Evolutionary conservation across 2,329 filamentous ascomycete genomes (phyloP), one percentile per base, ranked within the genome.

Genomic region (Exophiala viscosa): DNA sequence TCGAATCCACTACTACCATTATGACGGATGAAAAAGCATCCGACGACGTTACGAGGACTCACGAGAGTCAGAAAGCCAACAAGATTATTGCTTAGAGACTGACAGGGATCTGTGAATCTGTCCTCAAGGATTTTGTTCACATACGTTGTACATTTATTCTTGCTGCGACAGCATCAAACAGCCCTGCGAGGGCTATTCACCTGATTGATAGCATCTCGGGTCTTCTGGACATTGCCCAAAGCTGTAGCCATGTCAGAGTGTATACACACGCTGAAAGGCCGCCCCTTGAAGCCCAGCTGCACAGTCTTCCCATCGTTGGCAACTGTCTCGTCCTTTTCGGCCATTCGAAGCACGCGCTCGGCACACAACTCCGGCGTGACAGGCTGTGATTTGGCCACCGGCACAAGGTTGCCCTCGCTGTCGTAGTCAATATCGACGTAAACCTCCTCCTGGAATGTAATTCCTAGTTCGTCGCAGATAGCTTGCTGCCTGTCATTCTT

Each of bases 361-460:
- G 59, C 9, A 54, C 43, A 7, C 55, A 49, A 3, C 11, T 42
- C 47, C 6, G 47, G 39, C 8, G 38, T 50, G 9, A 18, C 32
- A 17, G 11, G 33, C 11, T 80, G 1, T 79, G 72, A 35, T 15
- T 50, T 23, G 11, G 39, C 38, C 7, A 50, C 39, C 14, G 45
- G 45, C 2, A 81, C 72, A 38, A 81, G 64, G 45, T 69, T 77
- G 11, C 70, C 72, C 47, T 78, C 73, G 4, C 65, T 62, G 52
- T 70, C 74, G 52, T 80, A 82, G 60, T 80, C 79, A 10, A 81
- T 77, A 66, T 82, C 79, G 0, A 73, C 77, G 60, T 79, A 80
- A 14, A 79, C 55, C 62, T 81, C 79, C 5, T 77, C 77, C 18
- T 74, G 70, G 55, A 81, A 82, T 2, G 73, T 71, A 33, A 82